Evolutionary conservation across 768 basidiomycete genomes (phyloP), one percentile per base, ranked within the genome.

Genomic region (Tubosaeta sp.): DNA sequence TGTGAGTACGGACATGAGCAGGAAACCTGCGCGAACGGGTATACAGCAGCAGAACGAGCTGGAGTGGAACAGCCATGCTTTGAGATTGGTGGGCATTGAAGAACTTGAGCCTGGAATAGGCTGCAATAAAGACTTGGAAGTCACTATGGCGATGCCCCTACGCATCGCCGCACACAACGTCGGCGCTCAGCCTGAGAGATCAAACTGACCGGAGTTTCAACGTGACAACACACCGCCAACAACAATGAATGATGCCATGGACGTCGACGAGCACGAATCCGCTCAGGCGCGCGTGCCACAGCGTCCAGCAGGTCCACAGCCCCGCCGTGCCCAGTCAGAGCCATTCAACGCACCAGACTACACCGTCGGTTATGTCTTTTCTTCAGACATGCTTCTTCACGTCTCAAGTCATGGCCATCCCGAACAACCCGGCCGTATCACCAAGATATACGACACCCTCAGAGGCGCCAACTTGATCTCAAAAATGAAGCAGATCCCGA

Each of bases 381-480:
- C 91, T 25, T 62, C 76, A 0, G 81, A 86, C 57, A 98, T 98
- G 95, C 86, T 88, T 71, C 71, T 82, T 16, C 97, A 97, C 71
- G 82, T 78, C 46, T 83, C 81, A 39, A 74, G 76, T n/a, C 72
- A 75, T 22, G 79, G 75, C 16, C 89, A 94, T 60, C 94, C 94
- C 0, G 87, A 91, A 59, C 75, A 80, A 47, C 88, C 86, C 0
- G 78, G 75, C 58, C 85, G 97, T 37, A 95, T 98, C 59, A 74
- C 79, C 9, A 72, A 77, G 50, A 94, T 97, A 55, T 88, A 82
- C 73, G 71, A 82, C 32, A 75, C 78, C 10, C 74, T 98, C 33
- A 72, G 76, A n/a, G 71, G 71, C 35, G 76, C 76, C 37, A 81
- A 81, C 26, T 73, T 88, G 59, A 75, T 84, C 43, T 62, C 74